Conservation (phyloP, 2,329 filamentous ascomycete species). For the Hypomyces rosellus region DNA sequence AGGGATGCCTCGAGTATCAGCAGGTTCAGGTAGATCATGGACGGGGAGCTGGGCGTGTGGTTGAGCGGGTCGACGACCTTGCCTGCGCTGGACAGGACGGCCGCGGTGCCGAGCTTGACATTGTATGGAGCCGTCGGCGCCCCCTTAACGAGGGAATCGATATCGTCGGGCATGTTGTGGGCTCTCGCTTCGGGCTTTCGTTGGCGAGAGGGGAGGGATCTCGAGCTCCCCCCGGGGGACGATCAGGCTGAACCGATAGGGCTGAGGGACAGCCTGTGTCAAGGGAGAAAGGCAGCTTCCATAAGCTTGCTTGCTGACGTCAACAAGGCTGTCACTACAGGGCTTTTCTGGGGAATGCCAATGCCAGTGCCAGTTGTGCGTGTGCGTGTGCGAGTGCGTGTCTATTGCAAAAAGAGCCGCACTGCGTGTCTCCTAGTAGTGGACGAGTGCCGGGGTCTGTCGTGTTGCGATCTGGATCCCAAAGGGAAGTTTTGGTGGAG, state of each 20-base stretch:
- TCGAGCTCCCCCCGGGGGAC: neutral
- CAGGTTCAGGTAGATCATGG: conserved; percentile 97
- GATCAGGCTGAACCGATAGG: neutral
- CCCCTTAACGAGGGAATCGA: conserved; percentile 92
- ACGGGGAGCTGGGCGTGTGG: conserved; percentile 80
- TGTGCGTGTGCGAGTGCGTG: too few relatives aligned
- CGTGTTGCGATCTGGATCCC: neutral
- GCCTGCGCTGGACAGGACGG: conserved; percentile 36
- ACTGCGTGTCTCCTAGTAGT: too few relatives aligned
- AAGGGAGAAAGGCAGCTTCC: neutral
- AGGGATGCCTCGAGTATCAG: conserved; percentile 93
- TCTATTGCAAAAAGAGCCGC: too few relatives aligned
- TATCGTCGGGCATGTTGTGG: conserved; percentile 52
- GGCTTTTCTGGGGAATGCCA: neutral
- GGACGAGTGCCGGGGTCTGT: too few relatives aligned
- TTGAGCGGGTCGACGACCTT: conserved; percentile 64
- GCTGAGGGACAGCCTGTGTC: neutral
- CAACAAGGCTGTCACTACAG: neutral
- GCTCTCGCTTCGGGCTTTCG: neutral
- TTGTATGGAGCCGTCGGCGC: conserved; percentile 60
- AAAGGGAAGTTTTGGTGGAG: neutral
- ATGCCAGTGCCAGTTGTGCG: too few relatives aligned
- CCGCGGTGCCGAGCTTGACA: conserved; percentile 35
- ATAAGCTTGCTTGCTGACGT: neutral
- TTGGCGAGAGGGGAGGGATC: neutral